phyloP scores from a whole-genome alignment of 257 asterid species.

The Nicotiana noctiflora region DNA sequence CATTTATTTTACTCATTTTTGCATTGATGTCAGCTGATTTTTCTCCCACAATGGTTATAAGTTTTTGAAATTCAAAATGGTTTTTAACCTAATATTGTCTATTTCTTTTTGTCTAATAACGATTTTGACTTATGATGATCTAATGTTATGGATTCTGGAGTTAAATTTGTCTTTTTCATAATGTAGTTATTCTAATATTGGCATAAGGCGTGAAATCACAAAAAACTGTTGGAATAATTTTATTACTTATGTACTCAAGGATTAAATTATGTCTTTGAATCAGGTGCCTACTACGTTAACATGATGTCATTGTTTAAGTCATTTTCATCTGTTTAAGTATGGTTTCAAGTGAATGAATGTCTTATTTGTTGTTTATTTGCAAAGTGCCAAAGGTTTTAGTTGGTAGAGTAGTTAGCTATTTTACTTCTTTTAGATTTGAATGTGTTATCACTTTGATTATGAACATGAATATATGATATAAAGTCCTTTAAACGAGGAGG shows the following conservation, averaged over 20 bases:
- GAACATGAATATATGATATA: neutral
- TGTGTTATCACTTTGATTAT: neutral
- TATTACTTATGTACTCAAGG: conserved; percentile 9
- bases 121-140: conserved; percentile 21
- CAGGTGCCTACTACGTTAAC: neutral
- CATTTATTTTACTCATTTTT: neutral
- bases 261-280: conserved; percentile 5
- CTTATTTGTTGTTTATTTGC: neutral
- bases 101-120: neutral
- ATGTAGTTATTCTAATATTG: conserved; percentile 30
- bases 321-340: neutral
- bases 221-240: neutral
- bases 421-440: neutral
- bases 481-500: neutral
- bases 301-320: neutral
- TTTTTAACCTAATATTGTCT: conserved; percentile 12
- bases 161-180: conserved; percentile 32
- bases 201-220: conserved; percentile 11
- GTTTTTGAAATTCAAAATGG: conserved; percentile 27
- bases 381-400: neutral
- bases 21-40: conserved; percentile 9
- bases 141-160: conserved; percentile 26
- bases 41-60: neutral
- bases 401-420: neutral
- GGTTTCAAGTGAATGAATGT: neutral